Evolutionary conservation across 139 green algal species (phyloP).

Genomic region (Chlamydomonas sphaeroides): DNA sequence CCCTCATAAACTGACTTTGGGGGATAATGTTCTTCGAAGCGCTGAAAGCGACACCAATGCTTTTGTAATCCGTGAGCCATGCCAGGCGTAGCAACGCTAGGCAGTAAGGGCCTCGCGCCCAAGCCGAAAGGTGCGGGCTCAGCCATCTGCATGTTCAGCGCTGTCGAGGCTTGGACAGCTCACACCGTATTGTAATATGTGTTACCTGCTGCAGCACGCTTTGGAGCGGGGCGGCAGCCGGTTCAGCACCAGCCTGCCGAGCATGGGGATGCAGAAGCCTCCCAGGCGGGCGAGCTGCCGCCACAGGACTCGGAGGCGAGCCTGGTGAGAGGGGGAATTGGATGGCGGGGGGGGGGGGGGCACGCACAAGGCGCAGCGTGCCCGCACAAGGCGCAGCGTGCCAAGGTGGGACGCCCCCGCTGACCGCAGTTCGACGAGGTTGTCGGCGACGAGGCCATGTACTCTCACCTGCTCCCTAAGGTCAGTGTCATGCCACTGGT

Average conservation of each 20-base stretch:
- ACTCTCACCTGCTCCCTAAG: constrained; percentile 67
- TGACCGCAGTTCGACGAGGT: constrained; percentile 30
- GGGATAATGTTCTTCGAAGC: too few relatives aligned
- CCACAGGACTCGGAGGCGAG: constrained; percentile 10
- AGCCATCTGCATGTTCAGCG: not conserved
- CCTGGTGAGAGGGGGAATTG: not conserved
- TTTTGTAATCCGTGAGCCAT: not conserved
- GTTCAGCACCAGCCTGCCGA: not conserved
- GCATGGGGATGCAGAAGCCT: not conserved
- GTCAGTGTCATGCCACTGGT: too few relatives aligned
- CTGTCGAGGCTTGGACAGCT: too few relatives aligned
- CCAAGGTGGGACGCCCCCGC: too few relatives aligned
- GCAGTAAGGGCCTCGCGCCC: constrained; percentile 18
- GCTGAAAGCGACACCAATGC: too few relatives aligned
- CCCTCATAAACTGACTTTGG: too few relatives aligned
- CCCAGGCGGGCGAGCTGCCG: not conserved
- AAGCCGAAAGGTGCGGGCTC: constrained; percentile 35
- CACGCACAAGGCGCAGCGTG: too few relatives aligned
- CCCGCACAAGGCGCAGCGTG: too few relatives aligned
- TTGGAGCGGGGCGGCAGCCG: constrained; percentile 16
- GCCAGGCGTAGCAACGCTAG: constrained; percentile 17
- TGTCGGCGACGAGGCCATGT: constrained; percentile 38
- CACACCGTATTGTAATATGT: not conserved
- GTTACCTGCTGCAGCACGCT: constrained; percentile 13
- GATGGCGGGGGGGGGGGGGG: too few relatives aligned